Conservation (phyloP, 2,329 filamentous ascomycete genomes). For the Fusarium irregulare region DNA sequence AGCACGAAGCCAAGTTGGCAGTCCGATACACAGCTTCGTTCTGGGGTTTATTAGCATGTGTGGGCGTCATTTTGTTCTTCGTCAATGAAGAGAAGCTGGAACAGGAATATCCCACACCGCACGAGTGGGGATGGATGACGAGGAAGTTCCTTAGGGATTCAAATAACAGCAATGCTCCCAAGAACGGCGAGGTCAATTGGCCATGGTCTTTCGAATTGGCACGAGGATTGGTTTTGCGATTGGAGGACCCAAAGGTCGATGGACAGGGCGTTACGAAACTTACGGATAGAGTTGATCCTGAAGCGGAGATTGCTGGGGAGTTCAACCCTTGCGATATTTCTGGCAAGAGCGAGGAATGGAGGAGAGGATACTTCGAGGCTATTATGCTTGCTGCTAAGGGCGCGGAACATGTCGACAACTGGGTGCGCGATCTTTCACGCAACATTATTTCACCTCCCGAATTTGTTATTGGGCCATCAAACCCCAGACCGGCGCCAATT, state of each 20-base stretch:
- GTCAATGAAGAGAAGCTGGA: conserved; percentile 81
- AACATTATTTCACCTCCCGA: conserved; percentile 76
- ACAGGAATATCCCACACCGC: conserved; percentile 80
- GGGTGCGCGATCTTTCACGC: conserved; percentile 75
- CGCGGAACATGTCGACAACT: conserved; percentile 84
- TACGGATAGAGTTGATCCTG: conserved; percentile 69
- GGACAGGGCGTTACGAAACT: conserved; percentile 72
- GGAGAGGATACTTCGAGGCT: conserved; percentile 84
- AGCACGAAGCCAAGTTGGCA: conserved; percentile 75
- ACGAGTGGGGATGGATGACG: conserved; percentile 81
- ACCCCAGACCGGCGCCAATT: conserved; percentile 80
- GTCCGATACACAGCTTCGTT: conserved; percentile 74
- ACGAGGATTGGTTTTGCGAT: conserved; percentile 67
- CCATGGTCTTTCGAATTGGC: conserved; percentile 71
- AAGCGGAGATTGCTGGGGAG: conserved; percentile 75
- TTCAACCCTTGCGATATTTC: conserved; percentile 75
- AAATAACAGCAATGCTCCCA: conserved; percentile 66
- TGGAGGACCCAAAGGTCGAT: conserved; percentile 77
- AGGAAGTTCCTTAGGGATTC: conserved; percentile 75
- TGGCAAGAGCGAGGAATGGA: conserved; percentile 84
- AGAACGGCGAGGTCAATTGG: conserved; percentile 72
- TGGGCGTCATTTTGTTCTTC: conserved; percentile 71
- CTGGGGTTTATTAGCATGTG: conserved; percentile 71
- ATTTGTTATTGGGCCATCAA: conserved; percentile 83
- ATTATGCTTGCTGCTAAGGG: conserved; percentile 81